Evolutionary conservation across 768 basidiomycete genomes (phyloP), one percentile per base, ranked within the genome.

Genomic region (Rickenella mellea): DNA sequence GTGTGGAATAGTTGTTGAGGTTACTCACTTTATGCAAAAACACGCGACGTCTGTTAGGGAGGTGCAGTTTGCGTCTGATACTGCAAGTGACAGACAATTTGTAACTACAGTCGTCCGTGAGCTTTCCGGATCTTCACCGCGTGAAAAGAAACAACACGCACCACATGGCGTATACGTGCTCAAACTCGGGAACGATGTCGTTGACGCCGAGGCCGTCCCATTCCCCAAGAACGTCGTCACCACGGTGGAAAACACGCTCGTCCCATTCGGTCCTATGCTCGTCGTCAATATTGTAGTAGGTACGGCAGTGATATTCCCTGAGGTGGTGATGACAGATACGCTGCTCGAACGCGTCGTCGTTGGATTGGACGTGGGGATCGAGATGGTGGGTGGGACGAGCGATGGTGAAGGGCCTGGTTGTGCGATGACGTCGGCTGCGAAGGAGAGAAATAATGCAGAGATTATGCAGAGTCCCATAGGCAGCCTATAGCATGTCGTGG

Each of bases 1-100:
- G n/a, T n/a, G n/a, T n/a, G n/a, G n/a, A n/a, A n/a, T n/a, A n/a
- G n/a, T n/a, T n/a, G n/a, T n/a, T n/a, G n/a, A n/a, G n/a, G n/a
- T n/a, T n/a, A 10, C 64, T 45, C 51, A 65, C 64, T 56, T 64
- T 17, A 51, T 35, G 44, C 75, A 76, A 51, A 66, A 77, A 49
- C 75, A 77, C 42, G 69, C 61, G 25, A 75, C 68, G 5, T 68
- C 67, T 10, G 63, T 57, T 21, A 75, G 48, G 43, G 67, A 70
- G 5, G 58, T 46, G 54, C 74, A 76, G 29, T 65, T 68, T 0
- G 64, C 62, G 2, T 50, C 45, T 2, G 63, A 53, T 6, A 66
- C 61, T 1, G 68, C 64, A 1, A 58, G 43, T 6, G 58, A 60
- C 3, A 76, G 55, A 48, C 75, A 77, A 29, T 62, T 55, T 25